These are phyloP conservation scores for Pseudopithomyces chartarum DNA, from an alignment of 2,329 filamentous ascomycete species.

Conservation along the genomic window DNA sequence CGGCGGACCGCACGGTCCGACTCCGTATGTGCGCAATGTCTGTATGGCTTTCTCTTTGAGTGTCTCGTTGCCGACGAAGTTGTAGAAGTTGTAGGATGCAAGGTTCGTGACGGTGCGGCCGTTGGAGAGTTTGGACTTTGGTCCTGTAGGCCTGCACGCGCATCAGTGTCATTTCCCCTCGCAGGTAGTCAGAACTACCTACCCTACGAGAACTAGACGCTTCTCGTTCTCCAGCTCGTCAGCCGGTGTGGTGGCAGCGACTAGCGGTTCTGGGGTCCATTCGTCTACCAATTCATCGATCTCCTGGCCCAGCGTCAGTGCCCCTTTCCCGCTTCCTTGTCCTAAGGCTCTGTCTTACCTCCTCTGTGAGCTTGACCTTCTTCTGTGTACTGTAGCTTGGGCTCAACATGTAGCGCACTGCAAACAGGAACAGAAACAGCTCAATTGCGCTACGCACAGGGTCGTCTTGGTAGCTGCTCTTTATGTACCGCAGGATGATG, in stretches of 20 bases:
- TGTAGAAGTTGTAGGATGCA: conserved; percentile 96
- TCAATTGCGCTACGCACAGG: conserved; percentile 93
- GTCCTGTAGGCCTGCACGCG: conserved; percentile 74
- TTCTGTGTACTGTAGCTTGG: conserved; percentile 92
- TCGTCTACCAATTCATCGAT: conserved; percentile 97
- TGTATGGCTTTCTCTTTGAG: conserved; percentile 95
- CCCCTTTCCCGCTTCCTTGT: neutral
- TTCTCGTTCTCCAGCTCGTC: conserved; percentile 86
- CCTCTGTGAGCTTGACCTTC: conserved; percentile 85
- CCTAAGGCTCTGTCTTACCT: conserved; percentile 52
- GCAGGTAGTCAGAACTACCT: conserved; percentile 31
- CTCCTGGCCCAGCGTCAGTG: conserved; percentile 59
- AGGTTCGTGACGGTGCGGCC: conserved; percentile 92
- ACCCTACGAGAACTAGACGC: conserved; percentile 87
- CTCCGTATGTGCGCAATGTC: conserved; percentile 91
- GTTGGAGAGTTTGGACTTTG: conserved; percentile 85
- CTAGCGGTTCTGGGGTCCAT: conserved; percentile 93
- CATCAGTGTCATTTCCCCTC: conserved; percentile 16
- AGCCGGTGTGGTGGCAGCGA: conserved; percentile 71
- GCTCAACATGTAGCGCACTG: conserved; percentile 88
- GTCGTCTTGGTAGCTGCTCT: conserved; percentile 97
- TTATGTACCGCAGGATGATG: conserved; percentile 92
- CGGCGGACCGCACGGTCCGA: conserved; percentile 93
- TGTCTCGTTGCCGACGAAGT: conserved; percentile 89
- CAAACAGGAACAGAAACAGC: conserved; percentile 91